These are phyloP conservation scores for Apiospora malaysiana DNA, from an alignment of 2,329 filamentous ascomycete species.

Conservation along the genomic window DNA sequence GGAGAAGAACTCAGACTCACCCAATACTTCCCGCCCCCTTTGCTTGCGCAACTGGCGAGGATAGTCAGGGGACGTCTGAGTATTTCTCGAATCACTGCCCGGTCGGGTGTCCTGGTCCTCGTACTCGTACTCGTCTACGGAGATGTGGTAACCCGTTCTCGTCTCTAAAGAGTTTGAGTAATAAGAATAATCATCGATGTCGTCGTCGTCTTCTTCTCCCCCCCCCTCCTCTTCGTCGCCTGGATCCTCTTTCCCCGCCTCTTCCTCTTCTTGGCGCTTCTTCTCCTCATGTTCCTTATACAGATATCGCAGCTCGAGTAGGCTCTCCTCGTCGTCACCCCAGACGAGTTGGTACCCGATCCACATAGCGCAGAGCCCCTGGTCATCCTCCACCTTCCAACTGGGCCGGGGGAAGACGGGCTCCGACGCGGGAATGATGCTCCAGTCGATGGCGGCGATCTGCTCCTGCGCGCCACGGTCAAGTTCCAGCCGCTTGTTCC, in stretches of 20 bases:
- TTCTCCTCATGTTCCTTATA: neutral
- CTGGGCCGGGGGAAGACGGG: slow-evolving; percentile 1
- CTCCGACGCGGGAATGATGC: neutral
- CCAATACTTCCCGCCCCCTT: neutral
- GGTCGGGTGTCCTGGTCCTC: neutral
- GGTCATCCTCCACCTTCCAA: slow-evolving; percentile 8
- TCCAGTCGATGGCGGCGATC: neutral
- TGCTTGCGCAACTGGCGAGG: neutral
- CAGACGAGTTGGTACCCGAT: neutral
- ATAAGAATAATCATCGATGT: neutral
- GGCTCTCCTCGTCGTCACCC: neutral
- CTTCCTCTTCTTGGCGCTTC: neutral
- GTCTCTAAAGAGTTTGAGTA: neutral
- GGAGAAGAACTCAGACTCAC: neutral
- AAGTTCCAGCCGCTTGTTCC: neutral
- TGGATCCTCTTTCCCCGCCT: neutral
- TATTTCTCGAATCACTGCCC: neutral
- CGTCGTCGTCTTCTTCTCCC: neutral
- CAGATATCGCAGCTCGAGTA: neutral
- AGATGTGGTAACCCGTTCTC: neutral
- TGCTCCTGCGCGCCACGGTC: neutral
- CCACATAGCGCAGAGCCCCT: slow-evolving; percentile 15
- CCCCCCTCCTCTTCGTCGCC: neutral
- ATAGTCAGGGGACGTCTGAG: too few species aligned
- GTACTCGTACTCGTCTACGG: neutral